Percentiles rank a stretch among this genome's conserved stretches.
These are phyloP conservation scores for Suillus placidus DNA, from an alignment of 768 basidiomycete species.

Conservation along the genomic window DNA sequence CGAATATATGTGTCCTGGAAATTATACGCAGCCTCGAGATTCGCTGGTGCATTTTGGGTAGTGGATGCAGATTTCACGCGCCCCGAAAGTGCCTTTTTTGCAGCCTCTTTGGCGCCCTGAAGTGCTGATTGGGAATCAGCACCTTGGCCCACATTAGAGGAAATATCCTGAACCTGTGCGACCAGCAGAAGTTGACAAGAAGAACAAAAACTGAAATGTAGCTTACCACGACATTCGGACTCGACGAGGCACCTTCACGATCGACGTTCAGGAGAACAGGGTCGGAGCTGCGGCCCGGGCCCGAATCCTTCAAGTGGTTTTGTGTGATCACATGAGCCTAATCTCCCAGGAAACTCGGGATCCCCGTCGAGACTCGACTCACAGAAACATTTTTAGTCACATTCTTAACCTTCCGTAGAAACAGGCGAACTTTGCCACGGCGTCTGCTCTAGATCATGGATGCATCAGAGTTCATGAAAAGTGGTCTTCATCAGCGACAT, in stretches of 20 bases:
- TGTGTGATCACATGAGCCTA: neutral
- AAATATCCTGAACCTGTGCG: too few relatives aligned
- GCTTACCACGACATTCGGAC: neutral
- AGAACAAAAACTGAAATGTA: neutral
- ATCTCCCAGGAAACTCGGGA: too few relatives aligned
- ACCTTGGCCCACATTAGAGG: neutral
- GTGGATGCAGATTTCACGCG: neutral
- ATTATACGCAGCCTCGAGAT: neutral
- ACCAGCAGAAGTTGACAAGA: too few relatives aligned
- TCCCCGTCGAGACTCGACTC: neutral
- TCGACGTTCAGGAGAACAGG: neutral
- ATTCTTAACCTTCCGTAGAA: neutral
- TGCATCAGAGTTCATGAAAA: neutral
- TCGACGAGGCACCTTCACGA: neutral
- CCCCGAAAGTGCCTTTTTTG: neutral
- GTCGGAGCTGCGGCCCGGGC: neutral
- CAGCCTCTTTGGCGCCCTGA: neutral
- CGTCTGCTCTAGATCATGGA: neutral
- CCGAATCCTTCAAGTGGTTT: neutral
- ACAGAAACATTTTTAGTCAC: neutral
- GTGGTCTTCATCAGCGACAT: too few relatives aligned
- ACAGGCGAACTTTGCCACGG: neutral
- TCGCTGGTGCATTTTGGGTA: neutral
- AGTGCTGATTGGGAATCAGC: neutral
- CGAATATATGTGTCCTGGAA: conserved; percentile 1